Evolutionary conservation across 192 early-diverging fungal genomes (phyloP).

Genomic region (Podochytrium sp.): DNA sequence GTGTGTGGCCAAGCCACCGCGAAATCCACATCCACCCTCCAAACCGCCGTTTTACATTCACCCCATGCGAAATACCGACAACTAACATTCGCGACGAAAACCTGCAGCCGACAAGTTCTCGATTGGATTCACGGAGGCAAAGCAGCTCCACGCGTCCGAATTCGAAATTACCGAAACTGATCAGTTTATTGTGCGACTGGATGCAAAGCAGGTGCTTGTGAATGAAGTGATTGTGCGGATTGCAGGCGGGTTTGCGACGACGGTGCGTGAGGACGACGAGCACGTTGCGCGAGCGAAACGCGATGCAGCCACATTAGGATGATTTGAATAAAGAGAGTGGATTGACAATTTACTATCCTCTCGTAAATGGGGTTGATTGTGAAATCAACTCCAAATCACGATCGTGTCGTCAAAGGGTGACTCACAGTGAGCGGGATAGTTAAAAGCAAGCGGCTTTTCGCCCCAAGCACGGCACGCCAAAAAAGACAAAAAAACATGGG

Average conservation of each 20-base stretch:
- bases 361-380: not conserved
- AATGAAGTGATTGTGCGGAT: constrained; percentile 25
- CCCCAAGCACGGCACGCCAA: not conserved
- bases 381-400: not conserved
- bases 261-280: constrained; percentile 22
- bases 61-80: too few relatives aligned
- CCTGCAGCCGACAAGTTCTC: not conserved
- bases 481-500: not conserved
- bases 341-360: not conserved
- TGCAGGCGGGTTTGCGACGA: constrained; percentile 1
- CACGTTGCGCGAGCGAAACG: not conserved
- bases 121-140: not conserved
- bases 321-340: not conserved
- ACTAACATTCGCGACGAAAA: not conserved
- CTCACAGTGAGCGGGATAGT: not conserved
- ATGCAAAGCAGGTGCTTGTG: not conserved
- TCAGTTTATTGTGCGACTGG: constrained; percentile 31
- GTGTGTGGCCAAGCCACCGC: not conserved
- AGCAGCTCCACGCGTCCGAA: not conserved
- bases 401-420: not conserved
- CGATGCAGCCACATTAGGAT: not conserved
- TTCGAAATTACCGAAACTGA: not conserved
- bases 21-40: not conserved
- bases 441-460: not conserved
- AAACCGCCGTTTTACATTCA: not conserved